Evolutionary conservation across 2,329 filamentous ascomycete genomes (phyloP).

Genomic region (Bimuria novae-zelandiae): DNA sequence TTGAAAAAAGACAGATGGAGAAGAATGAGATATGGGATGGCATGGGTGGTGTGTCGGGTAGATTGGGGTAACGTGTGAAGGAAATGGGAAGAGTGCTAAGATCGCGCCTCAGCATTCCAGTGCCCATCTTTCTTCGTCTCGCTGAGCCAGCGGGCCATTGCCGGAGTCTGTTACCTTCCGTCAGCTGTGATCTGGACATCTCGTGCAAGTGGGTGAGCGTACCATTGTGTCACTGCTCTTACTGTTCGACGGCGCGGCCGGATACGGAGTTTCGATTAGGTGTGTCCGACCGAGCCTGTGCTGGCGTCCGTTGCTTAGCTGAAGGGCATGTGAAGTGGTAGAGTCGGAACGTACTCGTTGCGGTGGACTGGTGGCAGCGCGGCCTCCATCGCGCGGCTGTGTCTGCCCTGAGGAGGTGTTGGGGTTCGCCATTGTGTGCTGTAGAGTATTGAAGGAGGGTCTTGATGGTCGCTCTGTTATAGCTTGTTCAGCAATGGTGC

Average conservation of each 20-base stretch:
- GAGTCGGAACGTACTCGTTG: neutral
- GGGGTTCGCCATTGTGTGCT: neutral
- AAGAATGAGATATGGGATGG: neutral
- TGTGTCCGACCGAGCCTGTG: neutral
- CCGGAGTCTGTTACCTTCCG: neutral
- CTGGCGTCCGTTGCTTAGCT: constrained; percentile 6
- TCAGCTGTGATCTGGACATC: neutral
- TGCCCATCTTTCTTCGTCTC: constrained; percentile 16
- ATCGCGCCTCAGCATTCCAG: constrained; percentile 14
- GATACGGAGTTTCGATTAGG: neutral
- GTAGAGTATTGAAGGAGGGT: neutral
- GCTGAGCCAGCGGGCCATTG: constrained; percentile 22
- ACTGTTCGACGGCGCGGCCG: neutral
- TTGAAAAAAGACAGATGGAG: too few species aligned
- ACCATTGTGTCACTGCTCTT: neutral
- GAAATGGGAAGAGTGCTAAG: neutral
- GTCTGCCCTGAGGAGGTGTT: neutral
- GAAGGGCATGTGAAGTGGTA: neutral
- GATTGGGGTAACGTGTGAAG: too few species aligned
- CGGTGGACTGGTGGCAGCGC: neutral
- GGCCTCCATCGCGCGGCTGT: constrained; percentile 11
- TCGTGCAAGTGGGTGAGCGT: neutral
- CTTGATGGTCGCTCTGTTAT: neutral
- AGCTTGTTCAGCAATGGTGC: neutral
- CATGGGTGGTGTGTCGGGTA: too few species aligned